phyloP scores from a whole-genome alignment of 768 basidiomycete genomes.

The Antrodiella citrinella region DNA sequence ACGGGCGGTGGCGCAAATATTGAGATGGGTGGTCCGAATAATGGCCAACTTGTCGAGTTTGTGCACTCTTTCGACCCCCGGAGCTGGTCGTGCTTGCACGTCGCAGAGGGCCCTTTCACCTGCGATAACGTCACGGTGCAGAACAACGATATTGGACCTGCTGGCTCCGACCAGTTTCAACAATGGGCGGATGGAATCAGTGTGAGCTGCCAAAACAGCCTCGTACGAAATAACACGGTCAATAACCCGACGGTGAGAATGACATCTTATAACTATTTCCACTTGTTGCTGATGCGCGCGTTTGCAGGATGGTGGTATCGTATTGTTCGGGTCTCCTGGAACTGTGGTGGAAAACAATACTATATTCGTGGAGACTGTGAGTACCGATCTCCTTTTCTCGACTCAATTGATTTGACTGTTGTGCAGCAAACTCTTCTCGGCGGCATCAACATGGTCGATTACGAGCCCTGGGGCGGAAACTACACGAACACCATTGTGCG shows the following conservation, averaged over 20 bases:
- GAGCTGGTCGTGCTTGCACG: constrained; percentile 77
- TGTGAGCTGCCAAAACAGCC: constrained; percentile 53
- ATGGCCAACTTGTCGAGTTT: constrained; percentile 66
- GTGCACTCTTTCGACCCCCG: constrained; percentile 72
- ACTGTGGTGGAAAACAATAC: constrained; percentile 70
- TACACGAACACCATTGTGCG: constrained; percentile 57
- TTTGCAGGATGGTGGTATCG: constrained; percentile 63
- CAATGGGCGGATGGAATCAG: constrained; percentile 84
- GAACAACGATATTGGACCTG: constrained; percentile 80
- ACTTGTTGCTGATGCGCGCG: background rate
- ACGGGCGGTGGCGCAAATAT: constrained; percentile 67
- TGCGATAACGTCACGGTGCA: constrained; percentile 62
- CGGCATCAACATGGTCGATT: constrained; percentile 75
- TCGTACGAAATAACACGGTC: constrained; percentile 62
- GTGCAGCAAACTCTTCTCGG: constrained; percentile 59
- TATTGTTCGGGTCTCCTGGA: constrained; percentile 70
- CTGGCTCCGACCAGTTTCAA: constrained; percentile 54
- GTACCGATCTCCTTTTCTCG: constrained; percentile 16
- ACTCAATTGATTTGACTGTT: background rate
- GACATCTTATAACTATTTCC: background rate
- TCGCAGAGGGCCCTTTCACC: constrained; percentile 56
- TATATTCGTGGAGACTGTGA: constrained; percentile 60
- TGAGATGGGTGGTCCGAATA: constrained; percentile 75
- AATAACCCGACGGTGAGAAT: constrained; percentile 46
- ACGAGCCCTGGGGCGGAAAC: constrained; percentile 57